Base-by-base conservation (phyloP, 164 flowering plant genomes). In the Magnolia kwangsiensis region DNA sequence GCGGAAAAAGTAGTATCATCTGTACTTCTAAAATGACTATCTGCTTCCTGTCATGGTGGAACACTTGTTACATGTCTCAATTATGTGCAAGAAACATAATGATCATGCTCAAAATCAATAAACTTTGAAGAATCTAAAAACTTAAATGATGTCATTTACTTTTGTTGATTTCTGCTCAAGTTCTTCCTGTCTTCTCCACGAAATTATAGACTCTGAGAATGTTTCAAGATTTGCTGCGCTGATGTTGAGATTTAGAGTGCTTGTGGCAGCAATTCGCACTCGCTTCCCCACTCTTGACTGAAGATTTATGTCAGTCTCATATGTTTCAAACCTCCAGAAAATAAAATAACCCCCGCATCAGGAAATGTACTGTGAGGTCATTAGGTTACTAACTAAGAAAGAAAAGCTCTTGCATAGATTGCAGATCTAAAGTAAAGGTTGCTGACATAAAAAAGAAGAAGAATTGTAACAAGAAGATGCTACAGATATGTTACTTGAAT, bases 141-240 rank as follows among this genome's bases (percentile, higher is more conserved):
- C 24, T 7, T 16, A 75, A 6, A 24, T 67, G 11, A 96, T 96
- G 95, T 90, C 89, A 80, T 84, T 81, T 45, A 82, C 76, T 77
- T 85, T 89, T 55, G 78, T 75, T 68, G 94, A 86, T 84, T 88
- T 93, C 78, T 88, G 80, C 78, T 93, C 97, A 55, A 94, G 81
- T 76, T 91, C 97, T 27, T 82, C 83, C 80, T 88, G 96, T 75
- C 86, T 90, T 85, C 91, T 88, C 99, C 99, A 96, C 31, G 98
- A 96, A 80, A 83, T 80, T 63, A 89, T 73, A 70, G 90, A 78
- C 79, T 89, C 93, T 50, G 85, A 81, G 64, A 91, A 86, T 69
- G 91, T 88, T 66, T 91, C 95, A 63, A 96, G 87, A 83, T 85
- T 94, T 37, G 98, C 93, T 72, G 98, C 96, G 83, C 91, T 94